Evolutionary conservation across 2,329 filamentous ascomycete genomes (phyloP).

Genomic region (Epichloe brachyelytri): DNA sequence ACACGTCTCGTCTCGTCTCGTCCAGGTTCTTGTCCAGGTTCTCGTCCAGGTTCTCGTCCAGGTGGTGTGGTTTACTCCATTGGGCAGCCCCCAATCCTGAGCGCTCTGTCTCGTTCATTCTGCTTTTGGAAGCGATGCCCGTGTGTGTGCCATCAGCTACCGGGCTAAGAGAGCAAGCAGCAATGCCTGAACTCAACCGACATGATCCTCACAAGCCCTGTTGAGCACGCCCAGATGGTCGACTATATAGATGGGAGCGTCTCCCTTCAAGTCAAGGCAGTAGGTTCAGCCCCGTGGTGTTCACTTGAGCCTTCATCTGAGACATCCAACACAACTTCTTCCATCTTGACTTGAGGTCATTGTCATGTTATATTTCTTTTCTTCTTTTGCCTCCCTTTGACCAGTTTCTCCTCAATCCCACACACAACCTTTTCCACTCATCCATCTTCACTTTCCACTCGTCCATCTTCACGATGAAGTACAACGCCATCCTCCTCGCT

Average conservation of each 20-base stretch:
- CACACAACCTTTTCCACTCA: neutral
- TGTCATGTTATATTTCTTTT: neutral
- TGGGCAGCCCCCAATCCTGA: too few relatives aligned
- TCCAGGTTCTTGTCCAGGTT: too few relatives aligned
- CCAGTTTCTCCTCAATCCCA: neutral
- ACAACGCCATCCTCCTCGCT: constrained; percentile 11
- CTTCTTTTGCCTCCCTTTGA: too few relatives aligned
- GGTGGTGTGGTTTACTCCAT: too few relatives aligned
- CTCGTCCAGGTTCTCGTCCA: too few relatives aligned
- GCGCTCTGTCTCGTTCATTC: neutral
- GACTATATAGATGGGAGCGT: neutral
- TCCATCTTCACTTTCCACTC: neutral
- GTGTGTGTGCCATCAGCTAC: neutral
- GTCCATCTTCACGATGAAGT: constrained; percentile 18
- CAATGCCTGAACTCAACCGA: neutral
- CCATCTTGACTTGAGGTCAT: neutral
- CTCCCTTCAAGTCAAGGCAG: neutral
- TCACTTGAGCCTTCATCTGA: neutral
- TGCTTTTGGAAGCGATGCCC: neutral
- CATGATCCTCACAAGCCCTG: neutral
- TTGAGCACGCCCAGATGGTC: neutral
- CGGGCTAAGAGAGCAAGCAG: neutral
- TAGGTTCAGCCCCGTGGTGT: neutral
- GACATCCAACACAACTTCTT: neutral
- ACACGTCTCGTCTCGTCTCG: too few relatives aligned